Base-by-base conservation (phyloP, 306 rosid genomes). In the Quillaja saponaria region DNA sequence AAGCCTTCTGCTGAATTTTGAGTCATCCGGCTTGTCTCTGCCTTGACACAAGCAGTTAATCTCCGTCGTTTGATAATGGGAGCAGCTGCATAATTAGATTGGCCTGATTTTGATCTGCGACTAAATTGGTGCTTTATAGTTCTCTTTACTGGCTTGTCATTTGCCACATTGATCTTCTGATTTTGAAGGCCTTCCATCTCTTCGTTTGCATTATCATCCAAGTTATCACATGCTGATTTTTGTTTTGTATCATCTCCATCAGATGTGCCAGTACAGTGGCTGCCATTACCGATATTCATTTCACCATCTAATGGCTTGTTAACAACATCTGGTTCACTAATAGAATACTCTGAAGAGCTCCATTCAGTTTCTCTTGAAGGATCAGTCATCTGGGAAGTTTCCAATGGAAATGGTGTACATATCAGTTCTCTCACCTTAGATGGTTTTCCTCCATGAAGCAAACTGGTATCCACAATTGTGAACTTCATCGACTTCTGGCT, bases 381-480 rank as follows among this genome's bases (percentile, higher is more conserved):
- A 49, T 52, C 60, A 58, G 65, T 28, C 33, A 59, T 31, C 76
- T 81, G 66, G n/a, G 78, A 74, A 51, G 76, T 56, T 37, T 72
- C 68, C 31, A 60, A 39, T 42, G 71, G 76, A 52, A 58, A 56
- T 12, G 87, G 85, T 3, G 58, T 49, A 70, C 61, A 78, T 78
- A 79, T 73, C 61, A 76, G 16, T 69, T 74, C 74, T 57, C 75
- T 80, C 71, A 72, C 77, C 67, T 62, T 77, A 12, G 76, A 63
- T 34, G 69, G 71, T 64, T 82, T 78, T 58, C 85, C 85, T 37
- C 73, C 74, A 50, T 55, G 60, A 41, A 64, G 79, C 55, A 72
- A 63, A 69, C 85, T 82, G 49, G 91, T 80, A 73, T 88, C 91
- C 17, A 69, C 73, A 53, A 82, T 72, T 47, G 82, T 78, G 72